Evolutionary conservation across 768 basidiomycete species (phyloP), one percentile per base, ranked within the genome.

Genomic region (Tricholoma terreum): DNA sequence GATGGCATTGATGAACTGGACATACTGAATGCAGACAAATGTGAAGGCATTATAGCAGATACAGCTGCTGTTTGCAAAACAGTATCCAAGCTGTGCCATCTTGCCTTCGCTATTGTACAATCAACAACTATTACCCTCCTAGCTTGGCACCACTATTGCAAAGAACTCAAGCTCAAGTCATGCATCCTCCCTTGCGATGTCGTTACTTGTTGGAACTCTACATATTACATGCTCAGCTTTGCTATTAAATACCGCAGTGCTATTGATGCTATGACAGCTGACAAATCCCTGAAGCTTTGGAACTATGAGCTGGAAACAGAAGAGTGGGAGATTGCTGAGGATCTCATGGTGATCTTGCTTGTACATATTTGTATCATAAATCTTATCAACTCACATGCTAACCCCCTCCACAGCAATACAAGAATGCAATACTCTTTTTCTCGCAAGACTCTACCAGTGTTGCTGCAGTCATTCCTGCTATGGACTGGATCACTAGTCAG

Each of bases 381-480:
- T 42, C 1, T 40, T 11, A 17, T 40, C n/a, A 46, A 27, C 30
- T 12, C 19, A 27, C 17, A 38, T 49, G 15, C 34, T 24, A 52
- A 50, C 38, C 38, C 15, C 52, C 17, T 42, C n/a, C 34, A 49
- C 15, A 75, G 71, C 57, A 66, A 17, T 61, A 71, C 52, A 73
- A 75, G 53, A 65, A 73, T 22, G 64, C 67, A 0, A 75, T 62
- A 2, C 55, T 65, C 0, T 73, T 54, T 48, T 75, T 73, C 61
- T 73, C 64, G 1, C n/a, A 58, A 1, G 52, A 33, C 10, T 65
- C 55, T 0, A 65, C 69, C 0, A 68, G 58, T 31, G 59, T 75
- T 4, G 61, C 67, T 0, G 61, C 42, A 0, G 71, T 75, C 9
- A 75, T 75, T 19, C 73, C 72, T 11, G 69, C 70, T 1, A 73